Evolutionary conservation across 148 eudicot genomes (phyloP).

Genomic region (Persicaria maculosa): DNA sequence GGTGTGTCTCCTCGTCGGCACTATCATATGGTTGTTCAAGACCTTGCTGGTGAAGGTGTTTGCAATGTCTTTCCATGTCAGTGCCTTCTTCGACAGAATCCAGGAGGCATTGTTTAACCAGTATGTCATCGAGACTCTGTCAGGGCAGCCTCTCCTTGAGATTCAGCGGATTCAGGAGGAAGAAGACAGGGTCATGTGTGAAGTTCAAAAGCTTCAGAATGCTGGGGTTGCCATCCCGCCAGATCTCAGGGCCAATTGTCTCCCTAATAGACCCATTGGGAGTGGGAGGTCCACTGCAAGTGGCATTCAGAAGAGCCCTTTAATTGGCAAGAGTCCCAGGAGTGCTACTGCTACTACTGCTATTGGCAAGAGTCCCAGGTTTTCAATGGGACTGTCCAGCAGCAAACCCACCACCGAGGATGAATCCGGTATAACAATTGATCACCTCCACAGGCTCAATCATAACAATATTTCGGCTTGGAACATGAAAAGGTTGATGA

Average conservation of each 20-base stretch:
- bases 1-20: conserved; percentile 50
- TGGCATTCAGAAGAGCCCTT: conserved; percentile 30
- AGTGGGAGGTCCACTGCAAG: conserved; percentile 33
- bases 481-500: conserved; percentile 90
- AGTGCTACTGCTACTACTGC: conserved; percentile 10
- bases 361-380: conserved; percentile 31
- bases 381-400: conserved; percentile 31
- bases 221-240: conserved; percentile 54
- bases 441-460: conserved; percentile 70
- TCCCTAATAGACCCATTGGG: conserved; percentile 27
- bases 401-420: conserved; percentile 32
- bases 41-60: neutral
- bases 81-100: no score
- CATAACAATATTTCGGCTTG: conserved; percentile 88
- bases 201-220: conserved; percentile 50
- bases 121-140: no score
- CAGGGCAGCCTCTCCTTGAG: conserved; percentile 20
- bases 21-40: conserved; percentile 53
- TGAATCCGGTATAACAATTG: conserved; percentile 51
- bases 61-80: no score
- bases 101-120: no score
- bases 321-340: conserved; percentile 32
- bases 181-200: conserved; percentile 43
- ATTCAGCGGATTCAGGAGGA: conserved; percentile 46
- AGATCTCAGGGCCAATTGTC: conserved; percentile 46